Conservation (phyloP, 2,329 filamentous ascomycete genomes). For the Stemphylium beticola region DNA sequence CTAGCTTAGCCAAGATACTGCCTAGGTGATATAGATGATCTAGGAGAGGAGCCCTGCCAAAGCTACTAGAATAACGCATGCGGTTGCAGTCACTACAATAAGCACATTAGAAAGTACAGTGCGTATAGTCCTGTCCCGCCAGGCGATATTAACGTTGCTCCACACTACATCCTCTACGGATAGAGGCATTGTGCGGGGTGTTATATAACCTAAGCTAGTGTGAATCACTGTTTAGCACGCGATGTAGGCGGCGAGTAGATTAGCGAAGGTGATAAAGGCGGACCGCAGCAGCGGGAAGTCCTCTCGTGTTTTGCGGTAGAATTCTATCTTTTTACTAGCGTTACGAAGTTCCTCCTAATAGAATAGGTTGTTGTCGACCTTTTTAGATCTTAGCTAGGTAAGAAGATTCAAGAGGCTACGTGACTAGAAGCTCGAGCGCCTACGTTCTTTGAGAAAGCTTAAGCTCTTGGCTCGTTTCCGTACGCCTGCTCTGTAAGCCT, state of each 20-base stretch:
- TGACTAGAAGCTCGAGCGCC: background rate
- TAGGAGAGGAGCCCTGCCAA: slow-evolving; percentile 15
- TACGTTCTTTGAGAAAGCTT: background rate
- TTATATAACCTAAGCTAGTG: slow-evolving; percentile 12
- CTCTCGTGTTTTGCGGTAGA: background rate
- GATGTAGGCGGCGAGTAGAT: slow-evolving; percentile 7
- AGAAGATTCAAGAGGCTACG: background rate
- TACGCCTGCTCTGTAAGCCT: background rate
- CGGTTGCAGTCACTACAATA: slow-evolving; percentile 1
- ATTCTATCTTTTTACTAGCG: slow-evolving; percentile 7
- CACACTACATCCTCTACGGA: slow-evolving; percentile 11
- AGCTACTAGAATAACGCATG: slow-evolving; percentile 10
- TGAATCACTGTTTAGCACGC: slow-evolving; percentile 16
- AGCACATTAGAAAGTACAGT: slow-evolving; percentile 10
- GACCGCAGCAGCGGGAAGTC: slow-evolving; percentile 5
- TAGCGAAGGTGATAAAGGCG: slow-evolving; percentile 16
- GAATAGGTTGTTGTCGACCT: slow-evolving; percentile 1
- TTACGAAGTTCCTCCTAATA: slow-evolving; percentile 9
- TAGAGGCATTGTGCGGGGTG: slow-evolving; percentile 5
- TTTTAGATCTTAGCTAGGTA: slow-evolving; percentile 1
- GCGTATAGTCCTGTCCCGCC: slow-evolving; percentile 9
- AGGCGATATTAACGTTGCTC: slow-evolving; percentile 17
- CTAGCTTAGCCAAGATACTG: slow-evolving; percentile 10
- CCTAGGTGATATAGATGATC: slow-evolving; percentile 14
- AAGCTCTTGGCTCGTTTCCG: background rate